phyloP scores from a whole-genome alignment of 495 filamentous ascomycete genomes.

The Penicillium ucsense region DNA sequence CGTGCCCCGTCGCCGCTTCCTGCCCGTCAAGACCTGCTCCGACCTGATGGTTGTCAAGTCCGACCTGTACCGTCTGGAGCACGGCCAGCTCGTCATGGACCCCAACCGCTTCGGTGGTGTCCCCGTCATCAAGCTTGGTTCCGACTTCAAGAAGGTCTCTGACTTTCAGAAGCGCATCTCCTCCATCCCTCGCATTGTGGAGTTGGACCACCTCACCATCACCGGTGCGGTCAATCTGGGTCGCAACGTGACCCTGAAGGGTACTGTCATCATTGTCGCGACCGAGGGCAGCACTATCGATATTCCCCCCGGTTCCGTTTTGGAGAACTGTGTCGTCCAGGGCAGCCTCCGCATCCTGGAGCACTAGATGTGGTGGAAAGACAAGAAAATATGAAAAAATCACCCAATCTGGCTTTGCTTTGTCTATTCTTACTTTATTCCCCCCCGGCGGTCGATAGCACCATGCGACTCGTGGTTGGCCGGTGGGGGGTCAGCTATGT shows the following conservation, averaged over 20 bases:
- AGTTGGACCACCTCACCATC: slow-evolving; percentile 95
- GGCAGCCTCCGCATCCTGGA: slow-evolving; percentile 91
- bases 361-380: slow-evolving; percentile 46
- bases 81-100: slow-evolving; percentile 95
- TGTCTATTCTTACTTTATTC: slow-evolving; percentile 1
- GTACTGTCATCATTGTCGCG: slow-evolving; percentile 99
- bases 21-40: slow-evolving; percentile 99
- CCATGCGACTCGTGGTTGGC: no score
- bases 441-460: no score
- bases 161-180: slow-evolving; percentile 98
- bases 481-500: no score
- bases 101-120: slow-evolving; percentile 92
- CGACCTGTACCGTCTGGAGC: slow-evolving; percentile 98
- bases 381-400: no score
- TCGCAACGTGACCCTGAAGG: slow-evolving; percentile 89
- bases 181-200: slow-evolving; percentile 94
- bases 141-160: slow-evolving; percentile 99
- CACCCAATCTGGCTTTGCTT: not conserved
- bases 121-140: slow-evolving; percentile 98
- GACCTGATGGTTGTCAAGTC: slow-evolving; percentile 99
- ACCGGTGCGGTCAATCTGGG: slow-evolving; percentile 95
- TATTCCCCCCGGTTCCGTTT: slow-evolving; percentile 86
- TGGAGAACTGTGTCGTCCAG: slow-evolving; percentile 99
- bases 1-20: slow-evolving; percentile 92
- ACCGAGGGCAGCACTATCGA: slow-evolving; percentile 98